Evolutionary conservation across 1,284 basidiomycete species (phyloP).

Genomic region (Malassezia japonica): DNA sequence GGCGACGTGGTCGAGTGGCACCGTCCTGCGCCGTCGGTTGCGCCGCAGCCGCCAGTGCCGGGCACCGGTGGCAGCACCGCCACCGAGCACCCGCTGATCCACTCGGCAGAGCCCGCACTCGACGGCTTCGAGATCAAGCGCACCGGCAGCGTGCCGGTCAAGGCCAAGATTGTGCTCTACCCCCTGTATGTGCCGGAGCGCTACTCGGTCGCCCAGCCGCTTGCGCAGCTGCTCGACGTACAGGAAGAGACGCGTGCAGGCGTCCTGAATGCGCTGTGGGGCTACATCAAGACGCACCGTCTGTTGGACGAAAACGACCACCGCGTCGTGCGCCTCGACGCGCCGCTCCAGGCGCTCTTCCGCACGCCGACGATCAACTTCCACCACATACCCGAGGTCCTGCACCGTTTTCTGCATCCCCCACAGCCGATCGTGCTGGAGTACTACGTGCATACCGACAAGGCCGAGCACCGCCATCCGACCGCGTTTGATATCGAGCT

Average conservation of each 20-base stretch:
- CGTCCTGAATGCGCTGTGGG: constrained; percentile 77
- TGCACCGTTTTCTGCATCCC: constrained; percentile 67
- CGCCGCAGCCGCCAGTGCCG: constrained; percentile 40
- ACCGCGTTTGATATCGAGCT: constrained; percentile 77
- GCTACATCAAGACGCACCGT: constrained; percentile 75
- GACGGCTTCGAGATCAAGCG: constrained; percentile 84
- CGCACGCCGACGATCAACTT: constrained; percentile 60
- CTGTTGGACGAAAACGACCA: constrained; percentile 84
- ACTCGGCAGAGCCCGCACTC: constrained; percentile 37
- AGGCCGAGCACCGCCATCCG: constrained; percentile 46
- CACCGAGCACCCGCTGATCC: constrained; percentile 33
- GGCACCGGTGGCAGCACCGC: constrained; percentile 28
- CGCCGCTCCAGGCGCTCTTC: constrained; percentile 32
- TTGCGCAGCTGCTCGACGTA: constrained; percentile 67
- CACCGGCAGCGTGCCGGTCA: constrained; percentile 67
- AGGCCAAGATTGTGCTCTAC: constrained; percentile 69
- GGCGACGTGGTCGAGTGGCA: constrained; percentile 48
- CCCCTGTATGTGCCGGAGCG: constrained; percentile 77
- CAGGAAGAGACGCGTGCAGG: constrained; percentile 77
- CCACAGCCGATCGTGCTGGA: constrained; percentile 77
- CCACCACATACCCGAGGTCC: constrained; percentile 72
- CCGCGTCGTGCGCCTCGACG: constrained; percentile 66
- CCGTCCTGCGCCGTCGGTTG: constrained; percentile 50
- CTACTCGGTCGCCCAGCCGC: constrained; percentile 68
- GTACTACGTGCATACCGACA: constrained; percentile 54